Percentiles rank a stretch among this genome's conserved stretches.
These are phyloP conservation scores for Neonectria coccinea DNA, from an alignment of 2,329 filamentous ascomycete genomes.

Conservation along the genomic window DNA sequence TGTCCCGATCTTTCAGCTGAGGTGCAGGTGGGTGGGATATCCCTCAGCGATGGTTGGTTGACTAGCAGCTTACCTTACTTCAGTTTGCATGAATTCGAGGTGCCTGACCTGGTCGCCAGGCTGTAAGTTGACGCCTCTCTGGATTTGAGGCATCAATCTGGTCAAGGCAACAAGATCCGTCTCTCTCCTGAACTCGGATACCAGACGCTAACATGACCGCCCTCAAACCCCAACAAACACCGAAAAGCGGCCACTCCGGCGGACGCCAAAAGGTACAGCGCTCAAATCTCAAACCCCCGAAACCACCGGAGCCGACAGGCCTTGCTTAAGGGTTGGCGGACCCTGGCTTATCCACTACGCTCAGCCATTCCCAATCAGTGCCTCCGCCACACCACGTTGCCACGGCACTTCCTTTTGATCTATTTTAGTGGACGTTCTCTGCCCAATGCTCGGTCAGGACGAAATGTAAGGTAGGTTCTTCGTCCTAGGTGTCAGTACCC, in stretches of 20 bases:
- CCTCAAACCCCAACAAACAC: conserved; percentile 23
- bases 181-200: background rate
- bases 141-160: background rate
- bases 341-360: conserved; percentile 11
- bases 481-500: background rate
- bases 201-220: background rate
- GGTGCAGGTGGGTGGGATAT: conserved; percentile 23
- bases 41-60: conserved; percentile 26
- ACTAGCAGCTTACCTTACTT: conserved; percentile 1
- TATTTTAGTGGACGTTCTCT: conserved; percentile 40
- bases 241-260: conserved; percentile 10
- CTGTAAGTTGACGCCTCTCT: background rate
- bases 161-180: background rate
- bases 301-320: conserved; percentile 14
- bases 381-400: conserved; percentile 47
- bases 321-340: conserved; percentile 14
- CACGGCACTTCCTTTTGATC: conserved; percentile 44
- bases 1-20: conserved; percentile 7
- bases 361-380: conserved; percentile 43
- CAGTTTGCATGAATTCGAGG: conserved; percentile 29
- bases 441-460: conserved; percentile 1
- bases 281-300: background rate
- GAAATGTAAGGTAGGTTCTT: background rate
- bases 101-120: conserved; percentile 23
- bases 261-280: conserved; percentile 7